Evolutionary conservation across 2,329 filamentous ascomycete species (phyloP).

Genomic region (Corynespora cassiicola): DNA sequence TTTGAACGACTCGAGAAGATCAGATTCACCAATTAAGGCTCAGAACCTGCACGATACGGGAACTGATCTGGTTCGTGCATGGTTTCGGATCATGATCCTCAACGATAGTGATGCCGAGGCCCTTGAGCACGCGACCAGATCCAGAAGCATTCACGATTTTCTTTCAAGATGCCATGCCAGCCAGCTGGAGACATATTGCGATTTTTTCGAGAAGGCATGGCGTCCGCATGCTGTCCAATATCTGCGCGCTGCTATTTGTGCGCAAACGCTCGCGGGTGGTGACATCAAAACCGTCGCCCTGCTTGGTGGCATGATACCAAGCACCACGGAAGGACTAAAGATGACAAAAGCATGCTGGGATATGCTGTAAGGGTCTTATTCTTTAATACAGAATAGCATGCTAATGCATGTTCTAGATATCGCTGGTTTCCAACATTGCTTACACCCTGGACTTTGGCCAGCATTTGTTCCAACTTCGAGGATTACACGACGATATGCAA

Average conservation of each 20-base stretch:
- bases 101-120: slow-evolving; percentile 33
- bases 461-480: slow-evolving; percentile 38
- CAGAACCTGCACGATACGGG: slow-evolving; percentile 19
- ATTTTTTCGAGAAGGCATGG: slow-evolving; percentile 40
- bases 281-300: slow-evolving; percentile 31
- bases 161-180: slow-evolving; percentile 29
- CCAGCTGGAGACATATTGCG: slow-evolving; percentile 33
- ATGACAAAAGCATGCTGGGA: slow-evolving; percentile 39
- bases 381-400: not conserved
- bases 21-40: slow-evolving; percentile 7
- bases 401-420: slow-evolving; percentile 16
- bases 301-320: slow-evolving; percentile 32
- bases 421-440: slow-evolving; percentile 35
- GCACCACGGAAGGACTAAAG: slow-evolving; percentile 24
- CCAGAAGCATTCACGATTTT: slow-evolving; percentile 29
- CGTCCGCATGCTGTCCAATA: slow-evolving; percentile 34
- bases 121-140: slow-evolving; percentile 29
- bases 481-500: slow-evolving; percentile 37
- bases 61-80: slow-evolving; percentile 29
- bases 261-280: slow-evolving; percentile 28
- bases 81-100: slow-evolving; percentile 39
- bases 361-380: slow-evolving; percentile 26
- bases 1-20: slow-evolving; percentile 17
- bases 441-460: slow-evolving; percentile 30
- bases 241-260: slow-evolving; percentile 34